Evolutionary conservation across 2,329 filamentous ascomycete species (phyloP).

Genomic region (Didymosphaeria variabile): DNA sequence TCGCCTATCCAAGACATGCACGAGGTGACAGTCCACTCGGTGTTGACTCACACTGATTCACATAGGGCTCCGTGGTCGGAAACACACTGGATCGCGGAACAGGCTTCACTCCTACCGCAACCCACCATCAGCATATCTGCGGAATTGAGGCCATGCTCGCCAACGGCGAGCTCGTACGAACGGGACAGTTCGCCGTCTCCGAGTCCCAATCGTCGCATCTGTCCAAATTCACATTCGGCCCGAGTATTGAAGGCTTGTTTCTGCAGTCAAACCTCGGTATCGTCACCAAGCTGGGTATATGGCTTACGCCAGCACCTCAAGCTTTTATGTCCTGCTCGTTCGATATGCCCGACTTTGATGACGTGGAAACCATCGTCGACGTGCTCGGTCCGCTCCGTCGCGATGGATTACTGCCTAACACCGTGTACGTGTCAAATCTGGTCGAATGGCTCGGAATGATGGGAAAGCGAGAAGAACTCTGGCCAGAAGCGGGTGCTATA

Average conservation of each 20-base stretch:
- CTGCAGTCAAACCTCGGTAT: conserved; percentile 63
- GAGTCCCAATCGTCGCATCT: conserved; percentile 52
- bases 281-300: conserved; percentile 53
- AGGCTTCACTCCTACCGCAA: conserved; percentile 52
- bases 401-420: conserved; percentile 54
- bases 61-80: conserved; percentile 41
- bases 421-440: conserved; percentile 57
- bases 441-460: conserved; percentile 58
- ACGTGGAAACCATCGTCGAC: conserved; percentile 57
- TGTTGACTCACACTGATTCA: background rate
- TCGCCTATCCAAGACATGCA: background rate
- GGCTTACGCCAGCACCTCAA: conserved; percentile 49
- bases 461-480: conserved; percentile 55
- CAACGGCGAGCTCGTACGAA: conserved; percentile 44
- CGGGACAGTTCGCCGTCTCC: conserved; percentile 53
- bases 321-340: conserved; percentile 60
- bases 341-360: conserved; percentile 57
- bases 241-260: conserved; percentile 57
- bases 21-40: background rate
- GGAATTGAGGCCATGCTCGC: conserved; percentile 51
- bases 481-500: conserved; percentile 55
- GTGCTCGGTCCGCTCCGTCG: conserved; percentile 56
- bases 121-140: conserved; percentile 49
- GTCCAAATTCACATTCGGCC: conserved; percentile 50
- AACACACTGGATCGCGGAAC: conserved; percentile 54